These are phyloP conservation scores for Apiospora marii DNA, from an alignment of 2,329 filamentous ascomycete species.

Conservation along the genomic window DNA sequence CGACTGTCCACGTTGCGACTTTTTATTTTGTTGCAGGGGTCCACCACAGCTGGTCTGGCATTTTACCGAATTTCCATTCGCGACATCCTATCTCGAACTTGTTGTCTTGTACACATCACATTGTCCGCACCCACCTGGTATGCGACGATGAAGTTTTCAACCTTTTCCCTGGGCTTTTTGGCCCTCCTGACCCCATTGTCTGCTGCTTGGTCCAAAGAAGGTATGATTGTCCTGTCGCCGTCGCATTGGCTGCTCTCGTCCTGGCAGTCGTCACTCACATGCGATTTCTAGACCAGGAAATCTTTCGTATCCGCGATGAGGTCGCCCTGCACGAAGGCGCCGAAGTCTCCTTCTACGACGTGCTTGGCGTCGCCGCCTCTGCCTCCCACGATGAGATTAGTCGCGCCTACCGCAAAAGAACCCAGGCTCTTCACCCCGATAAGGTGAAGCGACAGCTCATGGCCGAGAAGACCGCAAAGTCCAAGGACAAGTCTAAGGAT, in stretches of 20 bases:
- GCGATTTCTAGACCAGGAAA: constrained; percentile 80
- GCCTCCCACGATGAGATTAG: constrained; percentile 88
- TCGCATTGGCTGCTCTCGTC: neutral
- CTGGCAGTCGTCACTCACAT: constrained; percentile 16
- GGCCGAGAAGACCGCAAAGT: constrained; percentile 69
- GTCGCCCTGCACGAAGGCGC: constrained; percentile 76
- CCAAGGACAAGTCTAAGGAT: constrained; percentile 52
- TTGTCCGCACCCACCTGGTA: constrained; percentile 6
- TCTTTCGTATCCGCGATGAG: constrained; percentile 94
- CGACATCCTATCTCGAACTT: neutral
- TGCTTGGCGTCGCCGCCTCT: constrained; percentile 76
- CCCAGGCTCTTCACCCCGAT: constrained; percentile 86
- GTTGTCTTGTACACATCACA: constrained; percentile 8
- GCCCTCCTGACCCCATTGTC: constrained; percentile 71
- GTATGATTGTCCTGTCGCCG: constrained; percentile 51
- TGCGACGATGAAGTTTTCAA: constrained; percentile 70
- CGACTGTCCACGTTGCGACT: constrained; percentile 3
- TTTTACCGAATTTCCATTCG: neutral
- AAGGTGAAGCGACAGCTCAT: constrained; percentile 89
- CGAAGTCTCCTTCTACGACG: constrained; percentile 92
- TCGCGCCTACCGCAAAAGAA: constrained; percentile 92
- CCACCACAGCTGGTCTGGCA: constrained; percentile 14
- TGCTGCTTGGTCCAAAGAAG: constrained; percentile 87
- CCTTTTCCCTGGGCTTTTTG: constrained; percentile 73
- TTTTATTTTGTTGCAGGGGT: neutral